These are phyloP conservation scores for Scenedesmus sp. DNA, from an alignment of 163 green algal species.

Conservation along the genomic window DNA sequence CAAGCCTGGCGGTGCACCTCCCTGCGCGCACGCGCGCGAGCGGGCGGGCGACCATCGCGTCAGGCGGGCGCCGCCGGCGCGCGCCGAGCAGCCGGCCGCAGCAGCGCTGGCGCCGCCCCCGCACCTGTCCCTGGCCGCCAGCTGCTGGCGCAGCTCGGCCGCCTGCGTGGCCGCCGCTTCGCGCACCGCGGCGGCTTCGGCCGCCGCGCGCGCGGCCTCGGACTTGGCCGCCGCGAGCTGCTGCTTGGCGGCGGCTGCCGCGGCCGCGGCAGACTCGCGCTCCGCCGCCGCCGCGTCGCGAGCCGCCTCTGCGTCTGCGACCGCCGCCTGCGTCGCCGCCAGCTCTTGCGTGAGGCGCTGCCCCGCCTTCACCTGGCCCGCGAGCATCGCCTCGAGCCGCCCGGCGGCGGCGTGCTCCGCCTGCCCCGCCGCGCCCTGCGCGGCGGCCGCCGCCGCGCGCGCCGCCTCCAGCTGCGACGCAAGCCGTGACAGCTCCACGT, in stretches of 20 bases:
- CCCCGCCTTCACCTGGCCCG: neutral
- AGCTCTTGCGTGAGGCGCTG: too few relatives aligned
- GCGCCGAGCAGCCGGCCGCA: too few relatives aligned
- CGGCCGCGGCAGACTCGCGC: constrained; percentile 3
- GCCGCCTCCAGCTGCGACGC: constrained; percentile 13
- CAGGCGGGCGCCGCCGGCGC: too few relatives aligned
- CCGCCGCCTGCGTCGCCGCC: constrained; percentile 21
- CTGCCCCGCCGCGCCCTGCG: neutral
- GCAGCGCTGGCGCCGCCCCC: neutral
- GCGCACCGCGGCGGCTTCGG: constrained; percentile 10
- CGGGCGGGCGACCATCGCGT: too few relatives aligned
- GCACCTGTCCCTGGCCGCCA: constrained; percentile 32
- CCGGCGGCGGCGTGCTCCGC: neutral
- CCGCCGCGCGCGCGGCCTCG: neutral
- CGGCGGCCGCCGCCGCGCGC: constrained; percentile 6
- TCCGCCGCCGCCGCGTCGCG: constrained; percentile 23
- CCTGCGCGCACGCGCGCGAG: too few relatives aligned
- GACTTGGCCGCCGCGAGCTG: constrained; percentile 1
- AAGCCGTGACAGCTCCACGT: constrained; percentile 34
- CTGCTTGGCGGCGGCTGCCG: constrained; percentile 10
- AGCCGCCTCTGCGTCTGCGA: constrained; percentile 36
- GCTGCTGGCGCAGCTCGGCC: constrained; percentile 22
- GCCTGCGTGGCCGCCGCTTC: constrained; percentile 6
- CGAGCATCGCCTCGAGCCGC: constrained; percentile 2
- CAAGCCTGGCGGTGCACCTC: constrained; percentile 22